Evolutionary conservation across 1,139 yeast species (phyloP).

Genomic region (Geotrichum phurueaensis): DNA sequence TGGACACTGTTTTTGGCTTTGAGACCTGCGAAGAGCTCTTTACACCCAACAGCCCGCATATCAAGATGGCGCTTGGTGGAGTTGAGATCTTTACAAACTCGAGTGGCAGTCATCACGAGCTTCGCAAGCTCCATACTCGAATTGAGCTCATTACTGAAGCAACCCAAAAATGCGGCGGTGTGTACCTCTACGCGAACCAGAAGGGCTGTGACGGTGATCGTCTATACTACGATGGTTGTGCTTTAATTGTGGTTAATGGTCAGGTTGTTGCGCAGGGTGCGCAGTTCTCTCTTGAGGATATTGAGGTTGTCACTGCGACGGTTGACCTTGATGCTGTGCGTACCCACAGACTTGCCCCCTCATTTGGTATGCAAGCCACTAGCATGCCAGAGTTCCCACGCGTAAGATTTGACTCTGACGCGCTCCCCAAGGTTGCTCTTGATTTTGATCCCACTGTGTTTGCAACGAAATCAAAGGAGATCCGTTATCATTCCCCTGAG

Average conservation of each 20-base stretch:
- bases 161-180: conserved; percentile 92
- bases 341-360: conserved; percentile 63
- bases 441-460: conserved; percentile 56
- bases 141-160: conserved; percentile 84
- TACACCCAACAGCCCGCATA: conserved; percentile 94
- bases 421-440: conserved; percentile 24
- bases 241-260: conserved; percentile 89
- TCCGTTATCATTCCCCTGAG: conserved; percentile 72
- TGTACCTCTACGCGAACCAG: conserved; percentile 88
- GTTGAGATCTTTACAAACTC: conserved; percentile 94
- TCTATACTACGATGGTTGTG: conserved; percentile 93
- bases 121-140: conserved; percentile 80
- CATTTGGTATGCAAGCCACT: conserved; percentile 70
- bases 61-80: conserved; percentile 86
- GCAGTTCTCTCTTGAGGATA: conserved; percentile 83
- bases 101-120: conserved; percentile 93
- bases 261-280: conserved; percentile 85
- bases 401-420: conserved; percentile 42
- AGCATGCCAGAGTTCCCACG: conserved; percentile 51
- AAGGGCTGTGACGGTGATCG: conserved; percentile 98
- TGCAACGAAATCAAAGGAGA: conserved; percentile 50
- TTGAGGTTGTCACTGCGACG: conserved; percentile 90
- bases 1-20: conserved; percentile 84
- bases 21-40: conserved; percentile 97
- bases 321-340: conserved; percentile 89